Evolutionary conservation across 2,329 filamentous ascomycete species (phyloP), one percentile per base, ranked within the genome.

Genomic region (Colletotrichum chrysophilum): DNA sequence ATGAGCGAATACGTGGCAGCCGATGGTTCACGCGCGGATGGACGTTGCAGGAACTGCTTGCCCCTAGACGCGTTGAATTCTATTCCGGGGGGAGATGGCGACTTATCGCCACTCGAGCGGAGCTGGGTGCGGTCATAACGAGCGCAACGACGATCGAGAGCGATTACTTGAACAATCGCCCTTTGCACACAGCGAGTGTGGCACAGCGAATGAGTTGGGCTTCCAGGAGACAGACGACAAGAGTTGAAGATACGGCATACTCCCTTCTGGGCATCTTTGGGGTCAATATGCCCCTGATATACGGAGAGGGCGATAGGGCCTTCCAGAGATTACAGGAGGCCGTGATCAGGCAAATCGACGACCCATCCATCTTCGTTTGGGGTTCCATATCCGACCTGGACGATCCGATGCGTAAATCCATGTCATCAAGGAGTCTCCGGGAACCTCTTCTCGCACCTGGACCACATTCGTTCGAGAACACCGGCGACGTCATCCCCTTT

Each of bases 221-320:
- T 43, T 75, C 80, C 1, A 68, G 56, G 3, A 70, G 81, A 21
- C 26, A 75, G 67, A 81, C 78, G 4, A 80, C 76, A 4, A 70
- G 77, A 5, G 1, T 61, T 34, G 77, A 81, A 52, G 80, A 83
- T 69, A 65, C 74, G 7, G 80, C 80, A 0, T 82, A 82, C 36
- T 79, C 78, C 24, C 70, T 82, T 16, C 61, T 81, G 10, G 81
- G 80, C 4, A 61, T 83, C 18, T 81, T 82, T 38, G 72, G 76
- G 30, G 75, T 82, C 16, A 80, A 77, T 6, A 80, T 83, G 78
- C 76, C 43, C n/a, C 43, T 48, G 0, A 48, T 48, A 0, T 48
- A 48, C n/a, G 43, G 43, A 21, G 43, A 48, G 34, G 80, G 80
- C 30, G n/a, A 16, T 4, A 78, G 74, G n/a, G 78, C 79, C 2